A percentile compares a stretch with the other conserved stretches of the same genome.
phyloP scores from a whole-genome alignment of 805 yeast species.

The Candida morakotiae region DNA sequence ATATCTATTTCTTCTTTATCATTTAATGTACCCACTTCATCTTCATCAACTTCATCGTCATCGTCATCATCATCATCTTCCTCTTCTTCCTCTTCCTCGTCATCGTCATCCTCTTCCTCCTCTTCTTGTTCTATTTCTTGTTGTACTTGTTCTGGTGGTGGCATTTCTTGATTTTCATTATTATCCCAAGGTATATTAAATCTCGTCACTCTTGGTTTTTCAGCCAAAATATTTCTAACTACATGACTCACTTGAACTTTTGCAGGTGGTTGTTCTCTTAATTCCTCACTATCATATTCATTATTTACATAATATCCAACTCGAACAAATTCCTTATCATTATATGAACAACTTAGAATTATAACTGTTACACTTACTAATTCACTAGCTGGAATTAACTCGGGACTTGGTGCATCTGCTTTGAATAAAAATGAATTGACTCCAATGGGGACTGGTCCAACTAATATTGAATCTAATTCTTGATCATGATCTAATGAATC shows the following conservation, averaged over 20 bases:
- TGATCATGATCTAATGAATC: slow-evolving; percentile 94
- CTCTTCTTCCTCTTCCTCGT: slow-evolving; percentile 50
- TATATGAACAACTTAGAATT: slow-evolving; percentile 85
- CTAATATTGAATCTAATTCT: slow-evolving; percentile 91
- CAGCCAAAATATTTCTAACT: slow-evolving; percentile 90
- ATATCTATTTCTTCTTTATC: slow-evolving; percentile 28
- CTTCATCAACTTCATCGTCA: slow-evolving; percentile 31
- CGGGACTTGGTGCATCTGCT: slow-evolving; percentile 97
- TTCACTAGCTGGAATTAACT: slow-evolving; percentile 92
- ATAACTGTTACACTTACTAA: slow-evolving; percentile 94
- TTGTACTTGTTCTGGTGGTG: slow-evolving; percentile 73
- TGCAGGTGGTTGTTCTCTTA: slow-evolving; percentile 89
- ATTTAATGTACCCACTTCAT: slow-evolving; percentile 26
- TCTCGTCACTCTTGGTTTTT: slow-evolving; percentile 95
- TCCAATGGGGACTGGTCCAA: slow-evolving; percentile 98
- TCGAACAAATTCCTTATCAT: slow-evolving; percentile 90
- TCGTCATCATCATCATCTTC: slow-evolving; percentile 48
- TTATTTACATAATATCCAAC: slow-evolving; percentile 98
- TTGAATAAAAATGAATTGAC: slow-evolving; percentile 87
- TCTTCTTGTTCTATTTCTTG: slow-evolving; percentile 59
- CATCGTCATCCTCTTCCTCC: slow-evolving; percentile 56
- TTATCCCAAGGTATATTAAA: slow-evolving; percentile 97
- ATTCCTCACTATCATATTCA: slow-evolving; percentile 90
- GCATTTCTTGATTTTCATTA: slow-evolving; percentile 58
- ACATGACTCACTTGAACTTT: slow-evolving; percentile 93